Base-by-base conservation (phyloP, 164 flowering plant species). In the Saururus chinensis region DNA sequence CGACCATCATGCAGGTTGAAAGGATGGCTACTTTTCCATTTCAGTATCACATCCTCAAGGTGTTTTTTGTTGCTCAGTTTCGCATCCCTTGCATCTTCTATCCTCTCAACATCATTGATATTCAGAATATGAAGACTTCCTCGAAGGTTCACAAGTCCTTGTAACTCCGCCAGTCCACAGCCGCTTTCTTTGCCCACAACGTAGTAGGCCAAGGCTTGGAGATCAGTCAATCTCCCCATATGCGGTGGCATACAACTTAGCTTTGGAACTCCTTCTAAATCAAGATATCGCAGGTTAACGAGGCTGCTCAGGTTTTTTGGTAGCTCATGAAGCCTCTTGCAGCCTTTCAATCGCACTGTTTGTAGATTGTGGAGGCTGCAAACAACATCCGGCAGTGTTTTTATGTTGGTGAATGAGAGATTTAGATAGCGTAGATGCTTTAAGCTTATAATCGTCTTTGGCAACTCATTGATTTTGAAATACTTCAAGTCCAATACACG, bases 351-450 rank as follows among this genome's bases (percentile, higher is more conserved):
- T 19, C 13, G 35, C 30, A 60, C 51, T 10, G 56, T 49, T 22
- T 67, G 70, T 13, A 67, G 26, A 26, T 61, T 67, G 42, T 19
- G 40, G 37, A 55, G 48, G 48, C 9, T 26, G 19, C 49, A 0
- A 9, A 55, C 13, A 7, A 42, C 19, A 21, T 61, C 65, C 20
- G 70, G 70, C 23, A 67, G 17, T 17, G 10, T 8, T 9, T 17
- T 20, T 9, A 65, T 30, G 3, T 4, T 6, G 4, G 51, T 49
- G 7, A 7, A 4, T 26, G 60, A 55, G 48, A 60, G 42, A 14
- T 55, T 42, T 20, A 67, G 60, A 45, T 55, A 67, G 6, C 64
- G 41, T 17, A 67, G 35, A 48, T 42, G 65, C 49, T 54, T 56
- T 56, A 67, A 9, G 14, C 56, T 51, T 4, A 51, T 60, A 21